phyloP scores from a whole-genome alignment of 192 early-diverging fungal species.

The Coemansia sp. region DNA sequence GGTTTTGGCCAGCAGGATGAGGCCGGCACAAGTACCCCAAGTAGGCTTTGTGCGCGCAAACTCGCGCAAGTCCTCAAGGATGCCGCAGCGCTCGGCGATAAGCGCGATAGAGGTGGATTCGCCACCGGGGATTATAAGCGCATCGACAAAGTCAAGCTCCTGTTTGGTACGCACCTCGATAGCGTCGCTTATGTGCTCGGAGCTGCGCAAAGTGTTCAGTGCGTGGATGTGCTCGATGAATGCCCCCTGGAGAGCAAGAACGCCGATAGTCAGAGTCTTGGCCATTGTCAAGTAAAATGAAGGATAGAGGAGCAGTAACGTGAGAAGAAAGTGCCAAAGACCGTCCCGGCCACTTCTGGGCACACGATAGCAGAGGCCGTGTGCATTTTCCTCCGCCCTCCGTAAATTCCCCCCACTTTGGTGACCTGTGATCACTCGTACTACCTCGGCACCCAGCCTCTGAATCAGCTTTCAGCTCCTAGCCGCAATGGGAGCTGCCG shows the following conservation, averaged over 20 bases:
- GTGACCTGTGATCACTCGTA: background rate
- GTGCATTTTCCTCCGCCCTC: background rate
- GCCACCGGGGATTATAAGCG: slow-evolving; percentile 91
- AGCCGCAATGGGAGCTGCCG: background rate
- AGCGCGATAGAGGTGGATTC: slow-evolving; percentile 94
- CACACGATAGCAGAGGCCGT: background rate
- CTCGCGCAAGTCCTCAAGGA: slow-evolving; percentile 72
- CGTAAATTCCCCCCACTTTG: background rate
- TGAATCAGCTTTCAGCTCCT: background rate
- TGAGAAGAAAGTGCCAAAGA: background rate
- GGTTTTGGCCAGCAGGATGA: slow-evolving; percentile 85
- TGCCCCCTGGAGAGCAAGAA: slow-evolving; percentile 92
- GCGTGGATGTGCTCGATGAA: slow-evolving; percentile 89
- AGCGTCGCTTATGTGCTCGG: slow-evolving; percentile 37
- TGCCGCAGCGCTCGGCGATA: slow-evolving; percentile 80
- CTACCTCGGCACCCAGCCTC: background rate
- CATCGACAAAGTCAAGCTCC: slow-evolving; percentile 76
- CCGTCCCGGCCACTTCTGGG: background rate
- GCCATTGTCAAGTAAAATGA: slow-evolving; percentile 13
- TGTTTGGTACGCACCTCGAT: slow-evolving; percentile 65
- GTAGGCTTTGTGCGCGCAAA: slow-evolving; percentile 79
- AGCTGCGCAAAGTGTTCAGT: slow-evolving; percentile 67
- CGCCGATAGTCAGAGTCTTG: slow-evolving; percentile 37
- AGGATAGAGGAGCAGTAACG: background rate
- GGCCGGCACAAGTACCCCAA: slow-evolving; percentile 95